A percentile compares a stretch with the other conserved stretches of the same genome.
phyloP scores from a whole-genome alignment of 148 eudicot species.

The Arbutus unedo region DNA sequence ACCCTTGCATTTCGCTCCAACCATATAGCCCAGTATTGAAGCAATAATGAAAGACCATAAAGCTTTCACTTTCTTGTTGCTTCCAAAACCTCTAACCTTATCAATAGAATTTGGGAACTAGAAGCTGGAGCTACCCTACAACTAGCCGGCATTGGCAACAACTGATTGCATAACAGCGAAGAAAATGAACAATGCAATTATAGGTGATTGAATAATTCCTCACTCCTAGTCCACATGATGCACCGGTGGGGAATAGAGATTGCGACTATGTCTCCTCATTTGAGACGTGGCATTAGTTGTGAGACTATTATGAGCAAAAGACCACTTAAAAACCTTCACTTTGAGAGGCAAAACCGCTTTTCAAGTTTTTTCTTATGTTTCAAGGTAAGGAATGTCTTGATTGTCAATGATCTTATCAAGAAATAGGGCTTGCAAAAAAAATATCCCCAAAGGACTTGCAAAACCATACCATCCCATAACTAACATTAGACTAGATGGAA shows the following conservation, averaged over 20 bases:
- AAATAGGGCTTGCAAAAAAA: no score
- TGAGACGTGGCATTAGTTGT: neutral
- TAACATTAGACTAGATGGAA: neutral
- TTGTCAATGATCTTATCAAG: neutral
- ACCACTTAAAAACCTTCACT: neutral
- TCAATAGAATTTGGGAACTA: neutral
- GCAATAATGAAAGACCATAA: neutral
- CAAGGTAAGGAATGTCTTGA: neutral
- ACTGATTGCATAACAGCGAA: neutral
- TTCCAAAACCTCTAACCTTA: neutral
- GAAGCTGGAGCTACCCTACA: neutral
- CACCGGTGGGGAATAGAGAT: neutral
- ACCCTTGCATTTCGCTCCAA: neutral
- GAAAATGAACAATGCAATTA: neutral
- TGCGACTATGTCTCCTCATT: neutral
- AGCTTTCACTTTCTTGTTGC: neutral
- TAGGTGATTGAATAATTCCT: neutral
- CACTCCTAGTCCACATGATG: neutral
- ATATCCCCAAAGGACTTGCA: neutral
- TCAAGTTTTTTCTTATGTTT: neutral
- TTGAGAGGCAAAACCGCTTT: neutral
- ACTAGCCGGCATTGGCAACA: neutral
- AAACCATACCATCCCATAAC: neutral
- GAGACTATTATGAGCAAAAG: neutral
- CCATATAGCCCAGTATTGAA: neutral